Evolutionary conservation across 129 eudicot species (phyloP).

Genomic region (Lactuca saligna): DNA sequence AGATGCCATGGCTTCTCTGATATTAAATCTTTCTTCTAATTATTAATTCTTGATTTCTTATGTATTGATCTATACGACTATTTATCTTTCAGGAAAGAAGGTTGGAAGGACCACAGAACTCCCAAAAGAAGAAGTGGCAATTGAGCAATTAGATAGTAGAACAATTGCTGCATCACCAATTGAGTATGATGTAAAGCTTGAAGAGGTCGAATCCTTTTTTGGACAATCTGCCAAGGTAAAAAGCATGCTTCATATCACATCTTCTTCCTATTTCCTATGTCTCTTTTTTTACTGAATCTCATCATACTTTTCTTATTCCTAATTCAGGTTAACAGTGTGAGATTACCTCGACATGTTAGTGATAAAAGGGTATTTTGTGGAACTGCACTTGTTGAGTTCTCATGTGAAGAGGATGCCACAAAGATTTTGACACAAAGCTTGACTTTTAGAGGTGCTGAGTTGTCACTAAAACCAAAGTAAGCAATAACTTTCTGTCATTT

Average conservation of each 20-base stretch:
- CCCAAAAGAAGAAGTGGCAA: slow-evolving; percentile 69
- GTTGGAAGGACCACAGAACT: slow-evolving; percentile 78
- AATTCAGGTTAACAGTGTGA: slow-evolving; percentile 87
- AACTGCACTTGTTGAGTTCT: slow-evolving; percentile 82
- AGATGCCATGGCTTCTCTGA: not conserved
- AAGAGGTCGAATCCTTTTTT: slow-evolving; percentile 85
- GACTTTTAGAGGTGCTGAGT: slow-evolving; percentile 61
- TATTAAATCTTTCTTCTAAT: not conserved
- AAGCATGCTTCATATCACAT: not conserved
- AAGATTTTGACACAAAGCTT: slow-evolving; percentile 58
- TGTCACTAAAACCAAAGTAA: slow-evolving; percentile 85
- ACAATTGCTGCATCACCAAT: slow-evolving; percentile 90
- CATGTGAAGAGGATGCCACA: slow-evolving; percentile 84
- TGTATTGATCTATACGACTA: not conserved
- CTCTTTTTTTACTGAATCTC: slow-evolving; percentile 5
- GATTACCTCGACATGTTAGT: slow-evolving; percentile 86
- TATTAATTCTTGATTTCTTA: not conserved
- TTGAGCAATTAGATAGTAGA: slow-evolving; percentile 79
- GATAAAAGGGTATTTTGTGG: slow-evolving; percentile 73
- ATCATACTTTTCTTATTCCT: not conserved
- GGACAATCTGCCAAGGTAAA: slow-evolving; percentile 65
- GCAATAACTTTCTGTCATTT: slow-evolving; percentile 9
- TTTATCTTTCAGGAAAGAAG: slow-evolving; percentile 51
- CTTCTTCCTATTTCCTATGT: not conserved
- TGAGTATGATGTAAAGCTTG: slow-evolving; percentile 70